phyloP scores from a whole-genome alignment of 805 yeast species.

The Dipodascus albidus region DNA sequence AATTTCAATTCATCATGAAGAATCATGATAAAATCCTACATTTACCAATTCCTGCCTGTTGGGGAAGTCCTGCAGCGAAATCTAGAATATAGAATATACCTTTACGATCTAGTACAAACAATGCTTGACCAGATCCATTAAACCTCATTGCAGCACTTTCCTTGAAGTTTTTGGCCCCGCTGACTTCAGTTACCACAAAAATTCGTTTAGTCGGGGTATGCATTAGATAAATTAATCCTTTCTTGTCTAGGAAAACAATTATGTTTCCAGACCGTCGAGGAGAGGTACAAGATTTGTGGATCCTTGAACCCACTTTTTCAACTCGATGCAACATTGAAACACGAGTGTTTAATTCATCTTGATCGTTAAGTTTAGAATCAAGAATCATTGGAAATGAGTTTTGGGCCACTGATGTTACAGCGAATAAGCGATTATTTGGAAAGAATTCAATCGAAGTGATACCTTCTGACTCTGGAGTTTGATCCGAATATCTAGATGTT shows the following conservation, averaged over 20 bases:
- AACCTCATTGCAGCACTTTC: conserved; percentile 75
- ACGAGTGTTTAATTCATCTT: conserved; percentile 28
- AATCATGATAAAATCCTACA: conserved; percentile 16
- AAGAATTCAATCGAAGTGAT: conserved; percentile 71
- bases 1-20: too few species aligned
- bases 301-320: conserved; percentile 70
- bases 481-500: conserved; percentile 46
- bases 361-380: conserved; percentile 42
- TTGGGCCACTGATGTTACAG: conserved; percentile 45
- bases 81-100: conserved; percentile 73
- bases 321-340: conserved; percentile 42
- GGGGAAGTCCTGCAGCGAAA: conserved; percentile 78
- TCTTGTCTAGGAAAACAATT: conserved; percentile 66
- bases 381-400: conserved; percentile 57
- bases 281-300: conserved; percentile 63
- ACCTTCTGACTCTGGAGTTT: conserved; percentile 74
- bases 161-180: conserved; percentile 56
- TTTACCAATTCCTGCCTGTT: conserved; percentile 27
- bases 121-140: conserved; percentile 70
- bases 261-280: conserved; percentile 67
- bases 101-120: conserved; percentile 68
- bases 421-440: conserved; percentile 46
- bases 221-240: conserved; percentile 64
- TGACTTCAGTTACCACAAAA: conserved; percentile 57
- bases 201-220: conserved; percentile 49